Evolutionary conservation across 1,284 basidiomycete genomes (phyloP).

Genomic region (Sporisorium graminicola): DNA sequence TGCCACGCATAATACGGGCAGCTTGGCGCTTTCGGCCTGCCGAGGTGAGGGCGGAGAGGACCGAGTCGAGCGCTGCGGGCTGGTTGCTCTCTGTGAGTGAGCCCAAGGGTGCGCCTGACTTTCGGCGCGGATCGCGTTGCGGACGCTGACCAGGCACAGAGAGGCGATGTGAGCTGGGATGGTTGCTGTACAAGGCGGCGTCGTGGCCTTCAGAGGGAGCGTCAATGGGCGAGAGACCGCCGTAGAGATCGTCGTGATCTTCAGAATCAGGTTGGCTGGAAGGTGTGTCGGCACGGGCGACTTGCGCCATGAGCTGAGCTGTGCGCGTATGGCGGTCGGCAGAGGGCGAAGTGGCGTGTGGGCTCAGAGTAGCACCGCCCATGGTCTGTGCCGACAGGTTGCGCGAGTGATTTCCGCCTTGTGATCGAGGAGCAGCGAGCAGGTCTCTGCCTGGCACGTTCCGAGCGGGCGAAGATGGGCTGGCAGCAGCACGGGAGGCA

Average conservation of each 20-base stretch:
- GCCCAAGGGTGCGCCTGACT: conserved; percentile 51
- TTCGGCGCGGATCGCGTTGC: conserved; percentile 37
- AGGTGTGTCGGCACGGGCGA: conserved; percentile 36
- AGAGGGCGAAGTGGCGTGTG: conserved; percentile 20
- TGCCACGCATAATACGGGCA: conserved; percentile 64
- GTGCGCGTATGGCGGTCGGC: conserved; percentile 47
- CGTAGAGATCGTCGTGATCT: conserved; percentile 60
- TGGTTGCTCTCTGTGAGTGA: conserved; percentile 57
- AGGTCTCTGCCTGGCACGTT: conserved; percentile 37
- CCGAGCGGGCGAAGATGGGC: conserved; percentile 38
- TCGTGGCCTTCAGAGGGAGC: conserved; percentile 40
- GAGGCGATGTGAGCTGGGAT: conserved; percentile 24
- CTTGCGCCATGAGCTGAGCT: conserved; percentile 56
- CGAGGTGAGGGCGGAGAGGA: conserved; percentile 58
- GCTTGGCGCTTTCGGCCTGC: conserved; percentile 65
- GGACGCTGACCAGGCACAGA: conserved; percentile 46
- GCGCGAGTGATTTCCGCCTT: conserved; percentile 20
- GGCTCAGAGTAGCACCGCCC: conserved; percentile 7
- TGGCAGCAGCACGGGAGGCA: conserved; percentile 9
- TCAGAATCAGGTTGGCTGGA: conserved; percentile 41
- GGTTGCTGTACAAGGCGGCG: conserved; percentile 33
- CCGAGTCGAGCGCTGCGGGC: conserved; percentile 60
- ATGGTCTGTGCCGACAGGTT: conserved; percentile 32
- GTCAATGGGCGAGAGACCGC: conserved; percentile 50
- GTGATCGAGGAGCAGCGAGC: conserved; percentile 33